Base-by-base conservation (phyloP, 2,329 filamentous ascomycete species). In the Ophiostoma sp. region DNA sequence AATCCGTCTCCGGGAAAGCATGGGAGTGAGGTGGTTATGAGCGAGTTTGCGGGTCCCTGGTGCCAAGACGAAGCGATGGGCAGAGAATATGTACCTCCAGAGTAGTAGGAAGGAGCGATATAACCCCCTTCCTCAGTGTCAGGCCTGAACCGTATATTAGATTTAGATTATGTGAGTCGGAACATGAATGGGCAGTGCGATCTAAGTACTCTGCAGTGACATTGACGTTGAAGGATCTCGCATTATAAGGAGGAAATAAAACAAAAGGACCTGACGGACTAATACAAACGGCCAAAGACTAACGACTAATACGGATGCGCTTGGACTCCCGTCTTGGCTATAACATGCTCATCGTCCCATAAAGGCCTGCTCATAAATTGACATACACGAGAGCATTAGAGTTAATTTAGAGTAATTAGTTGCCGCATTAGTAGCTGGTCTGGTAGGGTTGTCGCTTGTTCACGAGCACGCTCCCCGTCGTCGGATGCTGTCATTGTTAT, bases 11-110 rank as follows among this genome's bases (percentile, higher is more conserved):
- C 10, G 23, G 27, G 11, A 60, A 20, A n/a, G 57, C 27, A 17
- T 33, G 27, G 57, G 0, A 0, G 39, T 41, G 65, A 44, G 65
- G 36, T 48, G 23, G 20, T 41, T 44, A 54, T 70, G 69, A 70
- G 69, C 67, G 67, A 70, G 67, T 68, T 70, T 70, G 67, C 67
- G 69, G 69, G 57, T 60, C 64, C 36, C 7, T 48, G 64, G 13
- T 65, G 20, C 33, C 33, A 36, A 65, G 62, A 13, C 60, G 33
- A 39, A 39, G 35, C 20, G 17, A 48, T 48, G 44, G 44, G 44
- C 17, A 48, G 44, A 20, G 5, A 20, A 48, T 23, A 31, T 31
- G 27, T 31, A 31, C 27, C 27, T 31, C 27, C 3, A 31, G 27
- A 31, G 27, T 31, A 31, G 52, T 2, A 62, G 11, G 52, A 57